Base-by-base conservation (phyloP, 805 yeast species). In the Candida insectorum region DNA sequence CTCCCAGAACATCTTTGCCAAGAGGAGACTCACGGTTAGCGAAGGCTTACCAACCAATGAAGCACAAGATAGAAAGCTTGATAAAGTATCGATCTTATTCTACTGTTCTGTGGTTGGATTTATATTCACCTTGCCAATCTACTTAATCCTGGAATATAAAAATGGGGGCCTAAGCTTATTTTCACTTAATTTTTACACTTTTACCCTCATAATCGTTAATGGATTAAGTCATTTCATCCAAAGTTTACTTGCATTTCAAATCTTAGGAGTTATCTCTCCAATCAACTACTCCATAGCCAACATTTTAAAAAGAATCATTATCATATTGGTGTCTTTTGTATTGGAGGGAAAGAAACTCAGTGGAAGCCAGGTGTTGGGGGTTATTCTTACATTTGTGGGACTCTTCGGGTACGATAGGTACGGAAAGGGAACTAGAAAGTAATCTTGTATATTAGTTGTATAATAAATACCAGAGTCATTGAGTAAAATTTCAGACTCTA, bases 201-300 rank as follows among this genome's bases (percentile, higher is more conserved):
- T 65, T 4, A 23, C 45, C 0, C 52, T 79, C 28, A 66, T 81
- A 20, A 18, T 74, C 4, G 34, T 79, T n/a, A 85, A 84, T 54
- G 88, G 89, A 2, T 34, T 73, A 1, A 62, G 82, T 3, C 94
- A 84, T 60, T 84, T 83, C 50, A 47, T 75, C 34, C 93, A 84
- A 58, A 76, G 86, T 2, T 68, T 84, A 52, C 56, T 83, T 30
- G 91, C 91, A 16, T 84, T 84, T 56, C 88, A 81, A 54, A 70
- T 84, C 28, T 69, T 84, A 43, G 91, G 91, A 2, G 52, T 73
- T 45, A 69, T 83, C 16, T 71, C 81, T n/a, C 84, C 93, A 4
- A 82, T 84, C 29, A 81, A 81, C 51, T 84, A 84, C 55, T 79
- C 87, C 25, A 80, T 84, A 50, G 93, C 89, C 19, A 84, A 80